Percentiles rank a stretch among this genome's conserved stretches.
Conservation (phyloP, 495 filamentous ascomycete species). For the Penicillium waksmanii region DNA sequence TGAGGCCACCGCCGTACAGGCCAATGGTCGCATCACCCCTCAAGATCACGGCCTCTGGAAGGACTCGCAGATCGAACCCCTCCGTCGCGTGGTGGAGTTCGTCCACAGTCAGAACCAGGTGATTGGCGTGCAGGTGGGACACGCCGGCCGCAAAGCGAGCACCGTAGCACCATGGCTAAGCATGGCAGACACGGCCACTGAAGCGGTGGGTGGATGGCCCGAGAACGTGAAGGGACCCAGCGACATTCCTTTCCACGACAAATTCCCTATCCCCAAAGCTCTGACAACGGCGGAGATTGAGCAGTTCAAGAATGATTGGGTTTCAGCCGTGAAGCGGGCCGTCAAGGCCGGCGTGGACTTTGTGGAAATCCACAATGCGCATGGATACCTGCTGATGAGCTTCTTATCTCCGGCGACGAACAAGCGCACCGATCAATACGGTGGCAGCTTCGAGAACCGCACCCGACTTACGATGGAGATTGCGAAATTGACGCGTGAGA, state of each 20-base stretch:
- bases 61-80: slow-evolving; percentile 64
- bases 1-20: slow-evolving; percentile 67
- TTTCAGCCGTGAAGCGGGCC: slow-evolving; percentile 56
- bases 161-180: slow-evolving; percentile 70
- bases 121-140: slow-evolving; percentile 69
- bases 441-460: slow-evolving; percentile 65
- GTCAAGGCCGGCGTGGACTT: slow-evolving; percentile 60
- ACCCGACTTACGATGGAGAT: slow-evolving; percentile 61
- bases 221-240: slow-evolving; percentile 57
- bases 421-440: slow-evolving; percentile 62
- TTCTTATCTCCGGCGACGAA: slow-evolving; percentile 68
- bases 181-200: slow-evolving; percentile 45
- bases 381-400: slow-evolving; percentile 66
- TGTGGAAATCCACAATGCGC: slow-evolving; percentile 60
- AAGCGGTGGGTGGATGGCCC: slow-evolving; percentile 65
- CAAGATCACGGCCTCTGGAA: slow-evolving; percentile 71
- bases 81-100: slow-evolving; percentile 65
- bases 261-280: slow-evolving; percentile 52
- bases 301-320: slow-evolving; percentile 58
- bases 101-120: slow-evolving; percentile 66
- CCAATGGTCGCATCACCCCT: slow-evolving; percentile 72
- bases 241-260: slow-evolving; percentile 54
- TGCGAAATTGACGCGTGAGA: slow-evolving; percentile 52
- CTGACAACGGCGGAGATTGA: slow-evolving; percentile 61
- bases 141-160: slow-evolving; percentile 75